phyloP scores from a whole-genome alignment of 805 yeast species.

The Yarrowia sp. region DNA sequence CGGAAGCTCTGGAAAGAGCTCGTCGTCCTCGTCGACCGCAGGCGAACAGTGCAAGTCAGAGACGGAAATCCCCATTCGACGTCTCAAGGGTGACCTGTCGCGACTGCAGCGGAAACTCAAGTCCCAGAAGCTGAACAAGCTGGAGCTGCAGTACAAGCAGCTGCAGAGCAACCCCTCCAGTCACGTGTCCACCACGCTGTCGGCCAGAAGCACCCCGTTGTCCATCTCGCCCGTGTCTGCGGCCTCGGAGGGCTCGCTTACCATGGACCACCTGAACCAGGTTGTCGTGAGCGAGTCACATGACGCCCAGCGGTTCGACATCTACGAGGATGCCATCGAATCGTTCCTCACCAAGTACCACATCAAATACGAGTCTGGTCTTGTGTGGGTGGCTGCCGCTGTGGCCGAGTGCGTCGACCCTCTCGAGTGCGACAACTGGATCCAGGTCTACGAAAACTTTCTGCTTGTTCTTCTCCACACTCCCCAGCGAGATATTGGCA shows the following conservation, averaged over 20 bases:
- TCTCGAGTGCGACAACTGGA: conserved; percentile 44
- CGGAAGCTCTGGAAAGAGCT: conserved; percentile 30
- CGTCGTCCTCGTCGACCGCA: not conserved
- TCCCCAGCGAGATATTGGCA: conserved; percentile 35
- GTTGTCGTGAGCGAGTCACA: conserved; percentile 40
- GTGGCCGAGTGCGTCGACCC: conserved; percentile 91
- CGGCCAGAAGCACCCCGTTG: conserved; percentile 30
- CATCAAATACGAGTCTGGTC: conserved; percentile 78
- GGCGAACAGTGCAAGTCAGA: conserved; percentile 34
- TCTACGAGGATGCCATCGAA: conserved; percentile 64
- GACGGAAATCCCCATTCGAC: conserved; percentile 45
- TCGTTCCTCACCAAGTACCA: conserved; percentile 83
- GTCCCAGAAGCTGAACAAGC: conserved; percentile 32
- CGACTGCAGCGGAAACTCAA: conserved; percentile 44
- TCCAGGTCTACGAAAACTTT: conserved; percentile 28
- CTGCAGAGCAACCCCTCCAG: conserved; percentile 39
- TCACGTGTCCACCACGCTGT: conserved; percentile 32
- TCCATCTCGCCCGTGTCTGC: conserved; percentile 37
- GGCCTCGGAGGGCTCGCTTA: conserved; percentile 38
- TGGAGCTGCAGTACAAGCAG: conserved; percentile 31
- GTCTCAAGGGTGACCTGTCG: conserved; percentile 49
- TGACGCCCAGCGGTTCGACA: conserved; percentile 42
- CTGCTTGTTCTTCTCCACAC: conserved; percentile 29
- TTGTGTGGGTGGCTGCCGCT: conserved; percentile 87
- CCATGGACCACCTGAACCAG: conserved; percentile 38